Conservation (phyloP, 805 yeast genomes). For the Maudiozyma bulderi region DNA sequence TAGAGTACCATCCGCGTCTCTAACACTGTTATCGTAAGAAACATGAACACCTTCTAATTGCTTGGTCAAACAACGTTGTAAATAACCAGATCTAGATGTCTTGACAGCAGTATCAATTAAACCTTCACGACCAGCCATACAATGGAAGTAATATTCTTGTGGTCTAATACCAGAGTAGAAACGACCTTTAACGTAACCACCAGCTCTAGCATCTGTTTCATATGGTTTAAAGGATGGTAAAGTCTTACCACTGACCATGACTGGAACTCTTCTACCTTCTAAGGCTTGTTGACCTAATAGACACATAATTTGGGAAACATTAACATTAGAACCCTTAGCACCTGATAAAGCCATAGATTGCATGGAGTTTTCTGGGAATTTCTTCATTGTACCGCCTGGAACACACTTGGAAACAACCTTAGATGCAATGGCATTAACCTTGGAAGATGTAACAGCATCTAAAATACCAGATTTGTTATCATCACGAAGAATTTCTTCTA, state of each 20-base stretch:
- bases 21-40: conserved; percentile 86
- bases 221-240: conserved; percentile 93
- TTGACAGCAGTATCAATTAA: conserved; percentile 98
- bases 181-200: conserved; percentile 95
- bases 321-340: conserved; percentile 97
- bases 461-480: conserved; percentile 84
- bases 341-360: conserved; percentile 99
- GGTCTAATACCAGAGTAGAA: conserved; percentile 97
- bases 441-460: conserved; percentile 91
- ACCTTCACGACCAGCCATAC: conserved; percentile 99
- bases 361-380: conserved; percentile 93
- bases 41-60: conserved; percentile 96
- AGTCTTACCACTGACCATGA: conserved; percentile 97
- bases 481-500: conserved; percentile 92
- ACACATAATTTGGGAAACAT: conserved; percentile 99
- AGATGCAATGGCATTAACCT: conserved; percentile 87
- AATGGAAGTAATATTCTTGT: conserved; percentile 98
- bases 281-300: conserved; percentile 96
- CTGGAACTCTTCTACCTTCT: conserved; percentile 99
- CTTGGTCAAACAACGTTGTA: conserved; percentile 96
- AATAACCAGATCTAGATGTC: conserved; percentile 95
- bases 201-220: conserved; percentile 96
- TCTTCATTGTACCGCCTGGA: conserved; percentile 92
- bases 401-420: conserved; percentile 89
- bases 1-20: conserved; percentile 91